These are phyloP conservation scores for Hygrophorus pudorinus DNA, from an alignment of 768 basidiomycete genomes.

Conservation along the genomic window DNA sequence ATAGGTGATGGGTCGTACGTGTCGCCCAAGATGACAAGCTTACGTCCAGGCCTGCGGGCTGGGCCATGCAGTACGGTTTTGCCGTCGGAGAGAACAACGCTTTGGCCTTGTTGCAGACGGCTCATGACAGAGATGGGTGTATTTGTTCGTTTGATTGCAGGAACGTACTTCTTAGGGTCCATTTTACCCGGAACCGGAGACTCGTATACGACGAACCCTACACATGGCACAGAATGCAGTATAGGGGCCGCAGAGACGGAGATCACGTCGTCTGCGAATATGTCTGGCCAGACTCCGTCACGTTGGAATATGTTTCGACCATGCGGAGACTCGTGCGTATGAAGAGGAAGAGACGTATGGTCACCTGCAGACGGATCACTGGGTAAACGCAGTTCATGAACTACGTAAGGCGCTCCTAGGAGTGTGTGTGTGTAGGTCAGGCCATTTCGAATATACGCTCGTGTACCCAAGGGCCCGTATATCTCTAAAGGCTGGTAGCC, in stretches of 20 bases:
- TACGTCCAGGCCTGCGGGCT: conserved; percentile 53
- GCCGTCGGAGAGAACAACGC: conserved; percentile 58
- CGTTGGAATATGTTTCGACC: conserved; percentile 57
- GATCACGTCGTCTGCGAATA: conserved; percentile 46
- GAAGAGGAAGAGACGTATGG: conserved; percentile 34
- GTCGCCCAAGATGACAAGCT: conserved; percentile 77
- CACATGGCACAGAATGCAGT: conserved; percentile 67
- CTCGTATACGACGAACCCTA: conserved; percentile 71
- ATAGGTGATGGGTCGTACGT: conserved; percentile 74
- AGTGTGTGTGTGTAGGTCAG: conserved; percentile 61
- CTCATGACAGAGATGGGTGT: conserved; percentile 61
- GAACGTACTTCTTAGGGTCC: conserved; percentile 54
- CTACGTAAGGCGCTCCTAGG: conserved; percentile 58
- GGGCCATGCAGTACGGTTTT: conserved; percentile 58
- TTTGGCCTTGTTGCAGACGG: conserved; percentile 54
- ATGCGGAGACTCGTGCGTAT: conserved; percentile 40
- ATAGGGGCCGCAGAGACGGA: conserved; percentile 74
- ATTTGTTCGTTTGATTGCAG: conserved; percentile 59
- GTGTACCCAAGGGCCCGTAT: conserved; percentile 78
- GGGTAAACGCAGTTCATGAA: conserved; percentile 71
- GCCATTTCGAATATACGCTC: conserved; percentile 65
- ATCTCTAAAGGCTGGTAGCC: conserved; percentile 60
- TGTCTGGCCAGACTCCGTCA: conserved; percentile 55
- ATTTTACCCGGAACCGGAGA: conserved; percentile 70
- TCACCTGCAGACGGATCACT: conserved; percentile 48